Percentiles rank a stretch among this genome's conserved stretches.
Conservation (phyloP, 2,329 filamentous ascomycete species). For the Diaporthe ilicicola region DNA sequence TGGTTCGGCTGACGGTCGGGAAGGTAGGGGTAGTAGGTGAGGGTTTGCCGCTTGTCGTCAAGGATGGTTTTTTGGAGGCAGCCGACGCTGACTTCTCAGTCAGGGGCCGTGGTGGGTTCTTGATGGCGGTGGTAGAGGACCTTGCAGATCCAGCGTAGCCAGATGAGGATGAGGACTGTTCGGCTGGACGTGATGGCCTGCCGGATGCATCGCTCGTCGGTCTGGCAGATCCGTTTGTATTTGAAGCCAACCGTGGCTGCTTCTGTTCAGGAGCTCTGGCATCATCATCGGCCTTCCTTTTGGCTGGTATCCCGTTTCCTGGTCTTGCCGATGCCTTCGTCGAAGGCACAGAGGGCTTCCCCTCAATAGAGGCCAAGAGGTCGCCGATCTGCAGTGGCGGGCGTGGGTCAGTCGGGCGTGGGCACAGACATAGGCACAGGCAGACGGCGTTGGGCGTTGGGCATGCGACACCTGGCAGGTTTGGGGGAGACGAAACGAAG, state of each 20-base stretch:
- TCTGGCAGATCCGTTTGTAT: conserved; percentile 37
- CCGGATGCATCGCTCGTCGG: conserved; percentile 34
- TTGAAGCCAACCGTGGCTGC: conserved; percentile 46
- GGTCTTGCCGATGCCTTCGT: conserved; percentile 33
- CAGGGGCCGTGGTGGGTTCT: conserved; percentile 35
- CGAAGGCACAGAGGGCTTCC: conserved; percentile 50
- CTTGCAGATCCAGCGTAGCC: conserved; percentile 35
- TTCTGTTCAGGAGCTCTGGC: conserved; percentile 52
- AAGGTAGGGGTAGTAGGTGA: conserved; percentile 30
- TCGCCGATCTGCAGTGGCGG: conserved; percentile 57
- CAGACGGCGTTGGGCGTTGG: background rate
- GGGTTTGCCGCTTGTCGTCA: conserved; percentile 19
- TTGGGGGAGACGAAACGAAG: background rate
- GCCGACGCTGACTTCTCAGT: conserved; percentile 33
- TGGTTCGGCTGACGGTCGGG: conserved; percentile 3
- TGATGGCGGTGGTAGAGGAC: conserved; percentile 35
- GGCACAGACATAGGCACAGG: background rate
- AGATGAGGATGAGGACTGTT: conserved; percentile 22
- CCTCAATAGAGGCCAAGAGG: conserved; percentile 69
- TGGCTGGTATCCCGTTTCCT: conserved; percentile 42
- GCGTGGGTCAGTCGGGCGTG: conserved; percentile 26
- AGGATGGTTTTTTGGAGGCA: conserved; percentile 30
- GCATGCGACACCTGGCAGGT: conserved; percentile 3
- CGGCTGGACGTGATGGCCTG: conserved; percentile 39
- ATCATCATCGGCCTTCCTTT: conserved; percentile 67